Conservation (phyloP, 345 rosid genomes). For the Ceriops tagal region DNA sequence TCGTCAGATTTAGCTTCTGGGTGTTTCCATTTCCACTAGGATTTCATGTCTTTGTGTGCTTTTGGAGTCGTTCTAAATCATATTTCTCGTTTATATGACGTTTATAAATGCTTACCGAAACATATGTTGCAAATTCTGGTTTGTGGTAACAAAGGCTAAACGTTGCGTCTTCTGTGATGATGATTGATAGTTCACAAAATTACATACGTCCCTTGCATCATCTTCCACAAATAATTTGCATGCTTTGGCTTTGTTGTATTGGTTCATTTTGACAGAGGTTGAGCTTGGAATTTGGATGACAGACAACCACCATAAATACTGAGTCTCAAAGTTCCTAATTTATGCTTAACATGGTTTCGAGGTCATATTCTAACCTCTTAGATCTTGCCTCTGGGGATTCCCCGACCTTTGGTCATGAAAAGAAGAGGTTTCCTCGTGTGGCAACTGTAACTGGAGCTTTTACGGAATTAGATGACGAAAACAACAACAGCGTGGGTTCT, state of each 20-base stretch:
- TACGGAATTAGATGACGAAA: slow-evolving; percentile 79
- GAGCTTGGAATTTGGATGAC: slow-evolving; percentile 11
- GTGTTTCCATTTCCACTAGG: background rate
- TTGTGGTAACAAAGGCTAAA: background rate
- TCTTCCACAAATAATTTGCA: background rate
- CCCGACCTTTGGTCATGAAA: slow-evolving; percentile 54
- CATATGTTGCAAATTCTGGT: background rate
- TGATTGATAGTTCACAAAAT: background rate
- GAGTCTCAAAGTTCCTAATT: slow-evolving; percentile 5
- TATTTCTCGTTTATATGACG: background rate
- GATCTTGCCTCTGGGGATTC: slow-evolving; percentile 79
- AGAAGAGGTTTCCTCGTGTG: slow-evolving; percentile 78
- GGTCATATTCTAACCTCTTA: slow-evolving; percentile 89
- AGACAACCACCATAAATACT: slow-evolving; percentile 10
- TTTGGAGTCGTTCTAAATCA: slow-evolving; percentile 1
- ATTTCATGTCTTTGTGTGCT: background rate
- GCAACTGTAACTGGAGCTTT: slow-evolving; percentile 85
- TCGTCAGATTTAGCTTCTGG: slow-evolving; percentile 17
- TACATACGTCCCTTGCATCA: background rate
- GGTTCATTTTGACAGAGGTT: slow-evolving; percentile 8
- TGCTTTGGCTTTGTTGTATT: background rate
- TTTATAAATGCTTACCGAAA: background rate
- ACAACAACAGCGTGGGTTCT: slow-evolving; percentile 64
- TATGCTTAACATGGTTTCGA: slow-evolving; percentile 56
- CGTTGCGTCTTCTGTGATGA: background rate